A percentile compares a stretch with the other conserved stretches of the same genome.
phyloP scores from a whole-genome alignment of 805 yeast genomes.

The Pichia kluyveri region DNA sequence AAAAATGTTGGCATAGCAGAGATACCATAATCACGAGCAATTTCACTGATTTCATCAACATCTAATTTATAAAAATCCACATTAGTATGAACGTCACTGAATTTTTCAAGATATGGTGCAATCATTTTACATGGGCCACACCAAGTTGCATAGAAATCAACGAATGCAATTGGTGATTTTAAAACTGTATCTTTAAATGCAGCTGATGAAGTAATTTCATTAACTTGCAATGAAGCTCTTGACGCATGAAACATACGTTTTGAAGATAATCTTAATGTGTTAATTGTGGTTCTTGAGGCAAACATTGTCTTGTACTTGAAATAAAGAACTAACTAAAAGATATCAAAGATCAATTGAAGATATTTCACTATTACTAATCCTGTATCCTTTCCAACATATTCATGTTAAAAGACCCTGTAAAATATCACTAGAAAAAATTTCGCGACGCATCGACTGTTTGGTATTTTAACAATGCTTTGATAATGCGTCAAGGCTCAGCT shows the following conservation, averaged over 20 bases:
- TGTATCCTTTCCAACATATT: too few species aligned
- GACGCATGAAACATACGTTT: constrained; percentile 6
- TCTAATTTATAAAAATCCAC: constrained; percentile 63
- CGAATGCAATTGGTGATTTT: constrained; percentile 36
- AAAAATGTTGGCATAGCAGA: constrained; percentile 74
- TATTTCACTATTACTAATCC: too few species aligned
- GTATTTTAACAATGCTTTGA: too few species aligned
- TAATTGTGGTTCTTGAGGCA: background rate
- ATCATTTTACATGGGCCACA: constrained; percentile 76
- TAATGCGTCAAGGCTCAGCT: too few species aligned
- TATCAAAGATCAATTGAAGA: too few species aligned
- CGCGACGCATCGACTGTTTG: too few species aligned
- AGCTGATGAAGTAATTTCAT: constrained; percentile 25
- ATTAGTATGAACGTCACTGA: constrained; percentile 34
- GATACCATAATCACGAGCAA: constrained; percentile 53
- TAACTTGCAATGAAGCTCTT: constrained; percentile 14
- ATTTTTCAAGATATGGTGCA: constrained; percentile 42
- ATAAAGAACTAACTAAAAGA: too few species aligned
- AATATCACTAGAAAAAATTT: too few species aligned
- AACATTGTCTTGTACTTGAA: background rate
- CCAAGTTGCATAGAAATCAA: constrained; percentile 68
- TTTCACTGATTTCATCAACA: constrained; percentile 46
- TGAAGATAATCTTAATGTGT: background rate
- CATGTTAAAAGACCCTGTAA: too few species aligned
- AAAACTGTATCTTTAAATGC: constrained; percentile 30